A percentile compares a stretch with the other conserved stretches of the same genome.
Evolutionary conservation across 441 rosid genomes (phyloP).

Genomic region (Capsella rubella): DNA sequence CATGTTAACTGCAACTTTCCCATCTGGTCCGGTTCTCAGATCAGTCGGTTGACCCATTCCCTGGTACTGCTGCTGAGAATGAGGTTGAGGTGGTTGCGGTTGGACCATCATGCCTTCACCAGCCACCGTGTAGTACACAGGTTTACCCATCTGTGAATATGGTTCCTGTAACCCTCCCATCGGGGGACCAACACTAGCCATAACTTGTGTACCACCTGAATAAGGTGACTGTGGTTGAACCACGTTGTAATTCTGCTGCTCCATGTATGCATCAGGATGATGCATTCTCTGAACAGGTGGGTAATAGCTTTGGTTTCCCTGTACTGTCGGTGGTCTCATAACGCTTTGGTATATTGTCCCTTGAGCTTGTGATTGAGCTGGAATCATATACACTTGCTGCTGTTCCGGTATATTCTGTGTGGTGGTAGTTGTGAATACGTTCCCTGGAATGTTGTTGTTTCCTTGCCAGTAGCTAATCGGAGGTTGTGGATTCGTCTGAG

Average conservation of each 20-base stretch:
- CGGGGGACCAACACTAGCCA: constrained; percentile 14
- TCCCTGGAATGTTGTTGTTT: constrained; percentile 51
- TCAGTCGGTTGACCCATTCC: constrained; percentile 60
- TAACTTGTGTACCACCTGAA: constrained; percentile 41
- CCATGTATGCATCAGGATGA: constrained; percentile 64
- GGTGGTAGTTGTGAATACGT: constrained; percentile 46
- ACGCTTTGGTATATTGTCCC: constrained; percentile 50
- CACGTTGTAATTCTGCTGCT: constrained; percentile 67
- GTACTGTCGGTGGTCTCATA: constrained; percentile 58
- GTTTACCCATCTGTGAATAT: constrained; percentile 54
- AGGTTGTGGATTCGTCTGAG: constrained; percentile 43
- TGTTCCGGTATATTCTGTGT: constrained; percentile 47
- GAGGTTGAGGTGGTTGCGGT: constrained; percentile 44
- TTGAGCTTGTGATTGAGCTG: constrained; percentile 52
- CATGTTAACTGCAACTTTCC: constrained; percentile 46
- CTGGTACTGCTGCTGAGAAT: constrained; percentile 46
- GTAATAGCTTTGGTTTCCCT: constrained; percentile 66
- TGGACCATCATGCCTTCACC: constrained; percentile 46
- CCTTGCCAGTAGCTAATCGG: constrained; percentile 61
- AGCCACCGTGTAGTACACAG: constrained; percentile 63
- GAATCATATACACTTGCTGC: constrained; percentile 66
- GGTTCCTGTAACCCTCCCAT: constrained; percentile 34
- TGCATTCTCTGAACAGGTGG: constrained; percentile 57
- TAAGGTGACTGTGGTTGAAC: constrained; percentile 42
- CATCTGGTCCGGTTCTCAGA: constrained; percentile 60